Base-by-base conservation (phyloP, 108 stramenopile species). In the Pseudonitzschia delicatissima region DNA sequence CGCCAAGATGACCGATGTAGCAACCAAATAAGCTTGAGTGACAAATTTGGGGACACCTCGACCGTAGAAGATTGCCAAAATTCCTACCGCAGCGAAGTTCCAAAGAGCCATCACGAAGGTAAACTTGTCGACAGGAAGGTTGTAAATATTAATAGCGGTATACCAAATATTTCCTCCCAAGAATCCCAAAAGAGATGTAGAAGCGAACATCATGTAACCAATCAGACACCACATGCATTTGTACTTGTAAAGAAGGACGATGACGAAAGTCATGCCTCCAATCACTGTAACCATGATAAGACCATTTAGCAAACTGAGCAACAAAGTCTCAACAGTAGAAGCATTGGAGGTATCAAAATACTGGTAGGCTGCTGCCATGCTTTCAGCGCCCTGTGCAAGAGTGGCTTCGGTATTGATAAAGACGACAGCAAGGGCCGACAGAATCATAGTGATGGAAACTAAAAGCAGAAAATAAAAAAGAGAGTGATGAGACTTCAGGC, bases 61-160 rank as follows among this genome's bases (percentile, higher is more conserved):
- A 26, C 89, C 85, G 62, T 84, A 97, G 69, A 99, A 99, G 58
- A 99, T 95, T 28, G 95, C 73, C 25, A 85, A 42, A 4, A 96
- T 86, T n/a, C 98, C 98, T 17, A 97, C 95, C 3, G 82, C 80
- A 15, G 87, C 92, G 69, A 99, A 99, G 68, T 99, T 99, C 78
- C 78, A 92, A 28, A 96, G 52, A 9, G 77, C 72, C 17, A 92
- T 59, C 32, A 77, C 72, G 70, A 89, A 97, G 13, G 91, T 95
- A n/a, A 88, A 50, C 63, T 76, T 79, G 76, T 97, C 96, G 23
- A 96, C 84, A 27, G 93, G 94, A 26, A 97, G 67, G 13, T 78
- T 58, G 80, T 94, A 98, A 42, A 87, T 85, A 15, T 91, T 67
- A 59, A 96, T 85, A 17, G 94, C 92, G 12, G 81, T 62, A 35